Base-by-base conservation (phyloP, 176 grass and related monocot genomes). In the Carex pumila region DNA sequence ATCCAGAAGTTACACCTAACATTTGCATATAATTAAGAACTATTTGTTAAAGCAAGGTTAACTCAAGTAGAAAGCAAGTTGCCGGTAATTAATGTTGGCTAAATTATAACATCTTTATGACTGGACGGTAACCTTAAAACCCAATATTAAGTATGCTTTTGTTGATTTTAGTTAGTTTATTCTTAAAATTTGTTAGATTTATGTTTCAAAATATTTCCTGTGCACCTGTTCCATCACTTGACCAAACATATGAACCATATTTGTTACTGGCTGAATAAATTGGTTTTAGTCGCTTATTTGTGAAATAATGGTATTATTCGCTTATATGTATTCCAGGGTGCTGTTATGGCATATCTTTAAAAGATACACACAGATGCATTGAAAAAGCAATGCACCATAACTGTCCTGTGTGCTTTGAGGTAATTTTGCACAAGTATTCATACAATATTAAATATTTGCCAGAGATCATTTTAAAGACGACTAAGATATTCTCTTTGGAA, bases 331-430 rank as follows among this genome's bases (percentile, higher is more conserved):
- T 87, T 25, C n/a, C 67, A 97, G 90, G 87, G 10, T 97, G 94
- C 85, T 97, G 94, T 83, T 90, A 94, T 49, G 85, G 87, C 43
- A 97, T 83, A 66, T 68, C 81, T 5, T 52, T 97, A 79, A 91
- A 90, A 82, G 87, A 97, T 54, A 92, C 92, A 45, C 94, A 94
- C 76, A 86, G 13, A 29, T 94, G 94, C 45, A 36, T 94, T 1
- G 89, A 97, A 85, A 84, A 91, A 85, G 94, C 94, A 91, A 97
- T 94, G 92, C 90, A 97, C 78, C 90, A 92, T 52, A 91, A 97
- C 56, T 97, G 94, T 66, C 94, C 94, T 80, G 85, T 97, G 49
- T 94, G 94, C 81, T 97, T 90, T 45, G 94, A 94, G 92, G 92
- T 94, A n/a, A 80, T 6, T 61, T 57, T 69, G 3, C 53, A 82